phyloP scores from a whole-genome alignment of 2,329 filamentous ascomycete genomes.

The Aspergillus neotritici region DNA sequence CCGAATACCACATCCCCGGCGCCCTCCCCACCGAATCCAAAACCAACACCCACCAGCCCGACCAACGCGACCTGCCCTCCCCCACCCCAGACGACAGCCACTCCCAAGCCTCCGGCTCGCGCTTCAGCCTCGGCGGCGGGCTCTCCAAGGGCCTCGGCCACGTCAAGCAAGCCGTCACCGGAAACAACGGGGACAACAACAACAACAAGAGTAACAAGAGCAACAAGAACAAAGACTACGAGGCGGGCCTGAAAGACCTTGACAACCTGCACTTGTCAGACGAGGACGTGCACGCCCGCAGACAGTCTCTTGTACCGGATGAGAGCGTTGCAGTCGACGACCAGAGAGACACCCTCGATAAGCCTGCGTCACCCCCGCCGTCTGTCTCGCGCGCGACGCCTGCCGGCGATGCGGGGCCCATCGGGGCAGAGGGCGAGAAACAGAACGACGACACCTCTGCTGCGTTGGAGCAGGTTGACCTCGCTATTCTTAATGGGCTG shows the following conservation, averaged over 20 bases:
- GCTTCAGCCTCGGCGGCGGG: slow-evolving; percentile 15
- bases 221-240: too few species aligned
- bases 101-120: slow-evolving; percentile 26
- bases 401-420: slow-evolving; percentile 46
- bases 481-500: slow-evolving; percentile 50
- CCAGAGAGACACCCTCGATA: slow-evolving; percentile 29
- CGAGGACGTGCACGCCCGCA: slow-evolving; percentile 11
- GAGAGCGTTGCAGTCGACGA: slow-evolving; percentile 28
- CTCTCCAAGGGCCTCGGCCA: not conserved
- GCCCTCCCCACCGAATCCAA: not conserved
- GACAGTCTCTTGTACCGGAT: too few species aligned
- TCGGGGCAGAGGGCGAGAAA: slow-evolving; percentile 51
- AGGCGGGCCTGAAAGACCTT: too few species aligned
- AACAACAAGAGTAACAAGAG: too few species aligned
- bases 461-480: slow-evolving; percentile 42
- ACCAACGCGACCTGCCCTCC: slow-evolving; percentile 21
- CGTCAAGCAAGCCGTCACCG: too few species aligned
- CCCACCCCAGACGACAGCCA: slow-evolving; percentile 17
- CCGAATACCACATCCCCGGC: slow-evolving; percentile 15
- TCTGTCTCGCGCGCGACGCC: slow-evolving; percentile 23
- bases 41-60: slow-evolving; percentile 6
- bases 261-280: slow-evolving; percentile 28
- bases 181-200: too few species aligned
- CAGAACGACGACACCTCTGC: slow-evolving; percentile 48
- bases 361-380: slow-evolving; percentile 20